phyloP scores from a whole-genome alignment of 495 filamentous ascomycete genomes.

The Neurospora sp. region DNA sequence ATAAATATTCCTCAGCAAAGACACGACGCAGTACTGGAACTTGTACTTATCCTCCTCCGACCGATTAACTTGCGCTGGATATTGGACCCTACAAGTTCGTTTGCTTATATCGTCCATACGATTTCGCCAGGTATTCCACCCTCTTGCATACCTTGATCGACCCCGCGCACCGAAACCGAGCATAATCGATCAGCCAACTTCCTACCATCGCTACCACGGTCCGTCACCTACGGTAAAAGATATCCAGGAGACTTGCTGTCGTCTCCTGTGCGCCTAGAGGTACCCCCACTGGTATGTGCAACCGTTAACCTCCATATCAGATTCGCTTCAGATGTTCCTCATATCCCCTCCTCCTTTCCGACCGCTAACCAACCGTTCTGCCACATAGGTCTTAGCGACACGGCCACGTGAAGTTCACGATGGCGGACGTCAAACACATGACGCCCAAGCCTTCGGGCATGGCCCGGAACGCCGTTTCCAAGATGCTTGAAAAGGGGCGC shows the following conservation, averaged over 20 bases:
- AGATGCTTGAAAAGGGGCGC: not conserved
- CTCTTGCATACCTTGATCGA: not conserved
- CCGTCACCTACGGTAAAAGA: not conserved
- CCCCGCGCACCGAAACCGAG: not conserved
- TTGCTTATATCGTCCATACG: not conserved
- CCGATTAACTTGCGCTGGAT: not conserved
- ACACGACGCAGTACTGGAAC: not conserved
- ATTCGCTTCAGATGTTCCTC: not conserved
- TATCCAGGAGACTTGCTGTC: not conserved
- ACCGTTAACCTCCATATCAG: not conserved
- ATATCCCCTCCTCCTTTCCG: not conserved
- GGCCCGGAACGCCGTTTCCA: not conserved
- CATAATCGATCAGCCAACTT: not conserved
- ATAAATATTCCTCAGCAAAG: not conserved
- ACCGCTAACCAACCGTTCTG: not conserved
- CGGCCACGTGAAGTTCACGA: not conserved
- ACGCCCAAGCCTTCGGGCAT: not conserved
- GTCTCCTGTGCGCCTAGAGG: not conserved
- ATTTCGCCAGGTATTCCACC: not conserved
- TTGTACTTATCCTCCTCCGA: not conserved
- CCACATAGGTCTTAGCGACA: not conserved
- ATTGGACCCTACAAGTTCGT: not conserved
- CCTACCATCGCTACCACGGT: not conserved
- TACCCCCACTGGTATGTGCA: not conserved
- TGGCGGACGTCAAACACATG: not conserved